These are phyloP conservation scores for Nemania diffusa DNA, from an alignment of 2,329 filamentous ascomycete species.

Conservation along the genomic window DNA sequence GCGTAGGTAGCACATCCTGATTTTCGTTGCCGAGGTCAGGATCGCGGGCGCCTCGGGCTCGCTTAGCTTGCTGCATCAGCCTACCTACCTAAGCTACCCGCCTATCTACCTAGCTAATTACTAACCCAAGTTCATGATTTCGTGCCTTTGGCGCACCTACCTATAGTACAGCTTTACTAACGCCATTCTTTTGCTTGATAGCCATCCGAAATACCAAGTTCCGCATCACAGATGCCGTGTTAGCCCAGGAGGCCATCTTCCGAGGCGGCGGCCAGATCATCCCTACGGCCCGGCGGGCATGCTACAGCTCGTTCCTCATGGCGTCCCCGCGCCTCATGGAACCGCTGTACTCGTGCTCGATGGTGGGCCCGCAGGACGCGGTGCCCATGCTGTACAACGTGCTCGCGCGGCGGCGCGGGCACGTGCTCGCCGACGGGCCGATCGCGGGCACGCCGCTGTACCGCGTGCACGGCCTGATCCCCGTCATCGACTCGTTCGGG, in stretches of 20 bases:
- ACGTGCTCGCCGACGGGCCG: slow-evolving; percentile 93
- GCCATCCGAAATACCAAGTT: slow-evolving; percentile 98
- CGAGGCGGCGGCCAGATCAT: slow-evolving; percentile 97
- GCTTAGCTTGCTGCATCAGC: slow-evolving; percentile 1
- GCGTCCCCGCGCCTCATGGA: slow-evolving; percentile 97
- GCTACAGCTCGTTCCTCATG: slow-evolving; percentile 97
- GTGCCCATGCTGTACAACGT: slow-evolving; percentile 93
- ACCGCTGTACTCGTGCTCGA: slow-evolving; percentile 90
- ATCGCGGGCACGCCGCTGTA: slow-evolving; percentile 95
- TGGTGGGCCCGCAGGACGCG: slow-evolving; percentile 90
- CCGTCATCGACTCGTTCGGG: slow-evolving; percentile 96
- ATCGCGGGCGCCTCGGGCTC: slow-evolving; percentile 6
- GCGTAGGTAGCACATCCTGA: too few species aligned
- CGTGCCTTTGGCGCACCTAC: slow-evolving; percentile 9
- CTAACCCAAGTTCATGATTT: slow-evolving; percentile 28
- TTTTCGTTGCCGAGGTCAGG: too few species aligned
- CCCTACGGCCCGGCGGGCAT: slow-evolving; percentile 89
- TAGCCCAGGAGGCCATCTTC: slow-evolving; percentile 92
- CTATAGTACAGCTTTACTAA: slow-evolving; percentile 36
- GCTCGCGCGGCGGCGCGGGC: slow-evolving; percentile 85
- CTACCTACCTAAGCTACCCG: too few species aligned
- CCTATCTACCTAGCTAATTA: neutral
- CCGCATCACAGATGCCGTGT: slow-evolving; percentile 88
- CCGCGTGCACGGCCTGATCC: slow-evolving; percentile 87
- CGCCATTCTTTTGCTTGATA: slow-evolving; percentile 48